Evolutionary conservation across 2,329 filamentous ascomycete genomes (phyloP).

Genomic region (Leptographium procerum): DNA sequence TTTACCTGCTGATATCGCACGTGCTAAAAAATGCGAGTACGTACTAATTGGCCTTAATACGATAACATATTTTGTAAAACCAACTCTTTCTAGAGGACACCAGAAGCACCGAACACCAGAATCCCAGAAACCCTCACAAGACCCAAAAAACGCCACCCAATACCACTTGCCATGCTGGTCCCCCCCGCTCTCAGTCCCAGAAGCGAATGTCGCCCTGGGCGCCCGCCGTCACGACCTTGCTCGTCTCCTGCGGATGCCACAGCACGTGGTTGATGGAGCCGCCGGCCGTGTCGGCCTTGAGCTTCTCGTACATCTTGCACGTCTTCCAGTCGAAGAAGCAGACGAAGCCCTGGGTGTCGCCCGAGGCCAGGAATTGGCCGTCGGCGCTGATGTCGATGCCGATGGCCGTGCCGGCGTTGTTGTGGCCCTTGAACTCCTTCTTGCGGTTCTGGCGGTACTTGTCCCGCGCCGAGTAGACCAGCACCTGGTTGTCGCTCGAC

Average conservation of each 20-base stretch:
- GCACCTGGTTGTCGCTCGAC: slow-evolving; percentile 87
- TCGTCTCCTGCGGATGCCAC: slow-evolving; percentile 97
- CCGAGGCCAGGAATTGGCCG: slow-evolving; percentile 78
- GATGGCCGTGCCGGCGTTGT: slow-evolving; percentile 87
- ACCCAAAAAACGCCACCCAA: not conserved
- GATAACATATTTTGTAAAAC: too few relatives aligned
- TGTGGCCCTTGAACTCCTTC: slow-evolving; percentile 92
- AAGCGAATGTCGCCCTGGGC: slow-evolving; percentile 81
- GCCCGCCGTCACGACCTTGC: slow-evolving; percentile 84
- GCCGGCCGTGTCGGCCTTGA: slow-evolving; percentile 73
- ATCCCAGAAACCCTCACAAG: too few relatives aligned
- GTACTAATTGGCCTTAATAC: too few relatives aligned
- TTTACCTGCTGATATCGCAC: too few relatives aligned
- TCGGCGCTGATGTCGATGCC: slow-evolving; percentile 83
- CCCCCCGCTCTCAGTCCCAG: slow-evolving; percentile 64
- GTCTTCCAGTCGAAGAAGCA: slow-evolving; percentile 99
- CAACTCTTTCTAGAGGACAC: too few relatives aligned
- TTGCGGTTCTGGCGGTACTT: slow-evolving; percentile 96
- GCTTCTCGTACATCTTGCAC: slow-evolving; percentile 97
- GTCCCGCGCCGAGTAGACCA: slow-evolving; percentile 88
- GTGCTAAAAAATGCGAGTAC: too few relatives aligned
- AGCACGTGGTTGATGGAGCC: slow-evolving; percentile 74
- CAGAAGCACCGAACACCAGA: too few relatives aligned
- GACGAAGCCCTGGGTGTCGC: slow-evolving; percentile 79
- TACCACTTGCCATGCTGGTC: not conserved